Evolutionary conservation across 1,284 basidiomycete species (phyloP).

Genomic region (Porphyrellus sp.): DNA sequence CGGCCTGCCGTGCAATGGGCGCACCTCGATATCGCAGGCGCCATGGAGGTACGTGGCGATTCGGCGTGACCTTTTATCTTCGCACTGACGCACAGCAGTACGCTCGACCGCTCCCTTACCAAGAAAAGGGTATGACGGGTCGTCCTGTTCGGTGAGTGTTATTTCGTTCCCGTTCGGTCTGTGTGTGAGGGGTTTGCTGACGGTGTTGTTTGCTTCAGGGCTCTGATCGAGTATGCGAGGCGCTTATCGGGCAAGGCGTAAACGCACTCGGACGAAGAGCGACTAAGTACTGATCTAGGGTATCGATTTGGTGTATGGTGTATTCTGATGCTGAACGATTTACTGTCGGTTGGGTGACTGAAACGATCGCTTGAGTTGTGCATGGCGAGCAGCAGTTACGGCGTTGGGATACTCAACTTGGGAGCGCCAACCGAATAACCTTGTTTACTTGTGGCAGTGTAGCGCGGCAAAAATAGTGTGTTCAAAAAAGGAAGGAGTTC

Average conservation of each 20-base stretch:
- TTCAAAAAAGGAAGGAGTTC: too few relatives aligned
- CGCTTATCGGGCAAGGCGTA: constrained; percentile 24
- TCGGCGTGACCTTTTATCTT: neutral
- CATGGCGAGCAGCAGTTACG: too few relatives aligned
- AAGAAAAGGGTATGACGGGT: constrained; percentile 78
- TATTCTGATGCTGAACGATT: neutral
- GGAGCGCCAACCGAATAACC: too few relatives aligned
- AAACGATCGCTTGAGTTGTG: too few relatives aligned
- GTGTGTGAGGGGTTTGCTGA: neutral
- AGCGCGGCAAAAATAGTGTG: too few relatives aligned
- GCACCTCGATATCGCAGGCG: constrained; percentile 83
- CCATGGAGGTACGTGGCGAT: constrained; percentile 59
- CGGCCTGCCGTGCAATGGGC: constrained; percentile 66
- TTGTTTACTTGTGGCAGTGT: too few relatives aligned
- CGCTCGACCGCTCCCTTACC: constrained; percentile 57
- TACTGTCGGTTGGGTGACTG: neutral
- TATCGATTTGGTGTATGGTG: neutral
- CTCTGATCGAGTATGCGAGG: constrained; percentile 29
- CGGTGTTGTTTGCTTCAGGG: constrained; percentile 7
- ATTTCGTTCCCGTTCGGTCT: neutral
- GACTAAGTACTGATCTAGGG: neutral
- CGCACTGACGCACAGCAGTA: constrained; percentile 36
- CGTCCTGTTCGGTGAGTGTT: constrained; percentile 55
- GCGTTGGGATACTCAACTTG: too few relatives aligned
- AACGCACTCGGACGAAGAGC: neutral